Evolutionary conservation across 2,329 filamentous ascomycete species (phyloP).

Genomic region (Cladosporium sp.): DNA sequence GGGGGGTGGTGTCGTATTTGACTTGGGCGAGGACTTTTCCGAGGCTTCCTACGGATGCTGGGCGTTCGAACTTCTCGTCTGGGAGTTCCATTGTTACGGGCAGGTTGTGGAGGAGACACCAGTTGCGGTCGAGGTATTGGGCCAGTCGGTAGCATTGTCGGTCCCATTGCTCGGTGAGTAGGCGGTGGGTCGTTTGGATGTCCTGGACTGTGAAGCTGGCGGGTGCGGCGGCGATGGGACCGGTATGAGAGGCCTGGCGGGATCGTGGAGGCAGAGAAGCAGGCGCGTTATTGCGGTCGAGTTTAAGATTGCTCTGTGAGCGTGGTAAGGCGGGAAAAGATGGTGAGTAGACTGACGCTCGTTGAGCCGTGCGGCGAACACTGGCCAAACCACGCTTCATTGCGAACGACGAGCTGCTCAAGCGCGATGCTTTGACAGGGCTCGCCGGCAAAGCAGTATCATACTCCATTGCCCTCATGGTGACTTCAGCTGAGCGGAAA

Average conservation of each 20-base stretch:
- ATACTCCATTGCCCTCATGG: constrained; percentile 27
- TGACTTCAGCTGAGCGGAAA: constrained; percentile 44
- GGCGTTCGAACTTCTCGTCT: constrained; percentile 44
- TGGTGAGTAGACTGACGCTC: constrained; percentile 25
- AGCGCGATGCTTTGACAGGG: background rate
- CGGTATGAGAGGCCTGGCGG: constrained; percentile 19
- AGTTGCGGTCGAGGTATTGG: constrained; percentile 45
- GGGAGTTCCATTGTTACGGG: constrained; percentile 40
- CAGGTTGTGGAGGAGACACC: constrained; percentile 41
- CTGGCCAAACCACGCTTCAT: constrained; percentile 29
- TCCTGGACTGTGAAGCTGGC: constrained; percentile 42
- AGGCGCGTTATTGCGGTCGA: background rate
- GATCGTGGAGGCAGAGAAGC: constrained; percentile 16
- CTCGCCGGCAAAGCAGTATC: background rate
- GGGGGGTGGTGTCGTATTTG: constrained; percentile 42
- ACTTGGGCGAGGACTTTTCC: constrained; percentile 40
- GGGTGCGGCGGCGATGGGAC: constrained; percentile 20
- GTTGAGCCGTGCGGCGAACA: constrained; percentile 28
- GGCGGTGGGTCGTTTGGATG: constrained; percentile 43
- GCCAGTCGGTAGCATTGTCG: constrained; percentile 44
- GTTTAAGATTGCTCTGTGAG: constrained; percentile 12
- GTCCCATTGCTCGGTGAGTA: constrained; percentile 48
- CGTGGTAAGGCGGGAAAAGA: constrained; percentile 28
- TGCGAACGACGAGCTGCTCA: constrained; percentile 16
- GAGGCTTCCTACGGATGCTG: constrained; percentile 37